These are phyloP conservation scores for Chlorella sorokiniana DNA, from an alignment of 139 green algal genomes.

Conservation along the genomic window DNA sequence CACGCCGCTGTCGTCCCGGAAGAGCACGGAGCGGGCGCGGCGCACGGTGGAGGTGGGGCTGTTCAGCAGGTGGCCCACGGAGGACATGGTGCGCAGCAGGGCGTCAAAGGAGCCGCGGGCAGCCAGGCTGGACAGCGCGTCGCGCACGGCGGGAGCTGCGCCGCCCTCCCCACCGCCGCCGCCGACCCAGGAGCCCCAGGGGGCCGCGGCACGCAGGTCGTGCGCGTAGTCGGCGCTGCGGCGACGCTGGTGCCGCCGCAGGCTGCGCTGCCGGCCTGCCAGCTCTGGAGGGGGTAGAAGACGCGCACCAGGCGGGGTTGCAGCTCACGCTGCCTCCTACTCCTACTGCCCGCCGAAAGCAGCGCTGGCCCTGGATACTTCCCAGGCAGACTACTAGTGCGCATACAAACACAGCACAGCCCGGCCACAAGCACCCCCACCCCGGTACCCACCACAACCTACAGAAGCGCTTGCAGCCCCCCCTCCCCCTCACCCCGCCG, in stretches of 20 bases:
- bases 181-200: background rate
- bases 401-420: too few relatives aligned
- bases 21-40: slow-evolving; percentile 23
- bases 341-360: too few relatives aligned
- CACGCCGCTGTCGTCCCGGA: slow-evolving; percentile 38
- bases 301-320: background rate
- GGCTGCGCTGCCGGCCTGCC: slow-evolving; percentile 1
- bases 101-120: slow-evolving; percentile 14
- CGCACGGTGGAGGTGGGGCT: slow-evolving; percentile 20
- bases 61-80: slow-evolving; percentile 13
- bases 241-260: slow-evolving; percentile 25
- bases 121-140: background rate
- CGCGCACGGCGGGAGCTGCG: background rate
- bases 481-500: background rate
- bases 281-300: background rate
- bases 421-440: too few relatives aligned
- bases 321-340: too few relatives aligned
- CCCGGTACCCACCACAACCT: background rate
- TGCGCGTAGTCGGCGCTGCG: slow-evolving; percentile 38
- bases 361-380: too few relatives aligned
- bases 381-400: too few relatives aligned
- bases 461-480: background rate
- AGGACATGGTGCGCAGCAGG: slow-evolving; percentile 29
- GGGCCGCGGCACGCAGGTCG: slow-evolving; percentile 5
- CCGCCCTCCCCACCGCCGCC: background rate